Evolutionary conservation across 2,329 filamentous ascomycete species (phyloP).

Genomic region (Furcasterigmium sp.): DNA sequence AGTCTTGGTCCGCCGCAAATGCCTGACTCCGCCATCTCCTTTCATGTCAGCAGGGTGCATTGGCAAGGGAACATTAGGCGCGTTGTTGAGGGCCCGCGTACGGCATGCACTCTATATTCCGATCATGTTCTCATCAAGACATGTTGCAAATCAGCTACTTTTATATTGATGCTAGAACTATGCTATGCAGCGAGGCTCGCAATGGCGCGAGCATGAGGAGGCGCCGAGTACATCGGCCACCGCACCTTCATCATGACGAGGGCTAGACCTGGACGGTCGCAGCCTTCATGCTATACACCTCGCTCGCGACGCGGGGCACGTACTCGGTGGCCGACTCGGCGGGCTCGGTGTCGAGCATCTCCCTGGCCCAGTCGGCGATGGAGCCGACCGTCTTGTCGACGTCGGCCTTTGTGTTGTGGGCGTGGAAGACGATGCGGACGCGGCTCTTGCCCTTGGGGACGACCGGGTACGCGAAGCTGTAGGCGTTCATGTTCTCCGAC

Average conservation of each 20-base stretch:
- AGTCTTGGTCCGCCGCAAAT: too few species aligned
- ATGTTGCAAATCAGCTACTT: too few species aligned
- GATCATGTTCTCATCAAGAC: too few species aligned
- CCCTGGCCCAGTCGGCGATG: constrained; percentile 7
- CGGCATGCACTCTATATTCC: too few species aligned
- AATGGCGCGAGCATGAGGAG: too few species aligned
- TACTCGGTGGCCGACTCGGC: background rate
- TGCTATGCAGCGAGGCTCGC: too few species aligned
- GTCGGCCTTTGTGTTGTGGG: constrained; percentile 29
- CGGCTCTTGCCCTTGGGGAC: constrained; percentile 31
- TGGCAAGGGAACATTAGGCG: too few species aligned
- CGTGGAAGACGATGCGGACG: constrained; percentile 33
- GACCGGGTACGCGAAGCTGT: constrained; percentile 29
- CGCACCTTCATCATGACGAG: background rate
- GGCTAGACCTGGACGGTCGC: background rate
- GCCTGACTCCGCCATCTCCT: too few species aligned
- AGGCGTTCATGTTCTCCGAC: constrained; percentile 13
- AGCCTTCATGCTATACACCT: constrained; percentile 1
- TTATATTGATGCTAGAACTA: too few species aligned
- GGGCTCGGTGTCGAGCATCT: constrained; percentile 12
- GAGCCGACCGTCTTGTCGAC: constrained; percentile 15
- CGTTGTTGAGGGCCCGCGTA: too few species aligned
- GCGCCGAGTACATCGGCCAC: too few species aligned
- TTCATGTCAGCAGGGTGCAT: too few species aligned
- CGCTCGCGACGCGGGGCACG: background rate